Evolutionary conservation across 768 basidiomycete genomes (phyloP).

Genomic region (Phaffia tasmanica): DNA sequence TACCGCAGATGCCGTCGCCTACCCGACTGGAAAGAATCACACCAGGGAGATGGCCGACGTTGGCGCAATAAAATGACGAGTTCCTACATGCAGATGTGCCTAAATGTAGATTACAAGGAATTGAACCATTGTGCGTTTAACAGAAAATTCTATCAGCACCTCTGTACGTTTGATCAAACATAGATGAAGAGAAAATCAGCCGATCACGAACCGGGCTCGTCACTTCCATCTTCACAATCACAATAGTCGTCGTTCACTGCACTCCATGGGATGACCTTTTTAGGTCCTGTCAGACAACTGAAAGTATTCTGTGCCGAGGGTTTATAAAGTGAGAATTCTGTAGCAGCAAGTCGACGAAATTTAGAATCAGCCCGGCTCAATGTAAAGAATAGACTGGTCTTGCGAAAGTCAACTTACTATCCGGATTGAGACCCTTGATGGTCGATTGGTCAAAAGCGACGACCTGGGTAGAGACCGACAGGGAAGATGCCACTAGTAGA

Average conservation of each 20-base stretch:
- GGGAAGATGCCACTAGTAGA: too few species aligned
- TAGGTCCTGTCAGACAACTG: constrained; percentile 67
- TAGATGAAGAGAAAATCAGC: neutral
- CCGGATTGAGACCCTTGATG: constrained; percentile 22
- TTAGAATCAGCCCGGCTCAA: neutral
- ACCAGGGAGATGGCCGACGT: constrained; percentile 75
- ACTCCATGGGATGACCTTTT: constrained; percentile 59
- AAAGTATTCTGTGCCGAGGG: constrained; percentile 44
- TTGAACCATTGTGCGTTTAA: neutral
- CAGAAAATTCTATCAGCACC: neutral
- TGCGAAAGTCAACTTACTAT: constrained; percentile 5
- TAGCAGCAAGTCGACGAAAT: neutral
- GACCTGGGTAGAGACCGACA: too few species aligned
- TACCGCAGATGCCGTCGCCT: constrained; percentile 86
- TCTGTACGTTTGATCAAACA: neutral
- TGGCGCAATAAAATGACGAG: constrained; percentile 68
- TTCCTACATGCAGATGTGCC: constrained; percentile 76
- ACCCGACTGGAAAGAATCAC: constrained; percentile 70
- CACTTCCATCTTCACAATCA: constrained; percentile 87
- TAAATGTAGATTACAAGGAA: constrained; percentile 33
- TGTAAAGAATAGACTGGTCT: too few species aligned
- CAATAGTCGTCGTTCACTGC: constrained; percentile 91
- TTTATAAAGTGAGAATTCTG: constrained; percentile 19
- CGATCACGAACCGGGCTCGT: constrained; percentile 63
- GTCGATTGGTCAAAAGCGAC: too few species aligned